Percentiles rank a stretch among this genome's conserved stretches.
Evolutionary conservation across 1,139 yeast genomes (phyloP).

Genomic region (Yamadazyma trypodendri): DNA sequence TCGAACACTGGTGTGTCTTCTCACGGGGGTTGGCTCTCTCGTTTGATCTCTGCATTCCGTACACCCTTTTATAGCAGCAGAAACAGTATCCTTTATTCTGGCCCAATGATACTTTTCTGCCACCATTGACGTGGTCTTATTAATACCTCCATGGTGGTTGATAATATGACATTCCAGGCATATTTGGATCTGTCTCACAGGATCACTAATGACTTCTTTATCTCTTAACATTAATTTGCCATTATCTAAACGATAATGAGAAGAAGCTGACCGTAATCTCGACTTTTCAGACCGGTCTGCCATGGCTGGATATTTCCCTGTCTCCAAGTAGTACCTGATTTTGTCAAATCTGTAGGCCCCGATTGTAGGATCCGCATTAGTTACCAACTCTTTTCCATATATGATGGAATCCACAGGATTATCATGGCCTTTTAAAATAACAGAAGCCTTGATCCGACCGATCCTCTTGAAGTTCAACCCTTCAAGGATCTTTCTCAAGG

Average conservation of each 20-base stretch:
- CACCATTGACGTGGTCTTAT: slow-evolving; percentile 75
- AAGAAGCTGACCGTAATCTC: slow-evolving; percentile 75
- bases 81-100: slow-evolving; percentile 83
- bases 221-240: slow-evolving; percentile 79
- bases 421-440: slow-evolving; percentile 79
- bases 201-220: slow-evolving; percentile 77
- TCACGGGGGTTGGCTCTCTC: slow-evolving; percentile 31
- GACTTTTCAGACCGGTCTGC: slow-evolving; percentile 84
- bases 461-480: slow-evolving; percentile 72
- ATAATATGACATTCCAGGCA: slow-evolving; percentile 69
- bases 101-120: slow-evolving; percentile 89
- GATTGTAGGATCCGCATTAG: slow-evolving; percentile 46
- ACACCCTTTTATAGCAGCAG: slow-evolving; percentile 75
- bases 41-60: slow-evolving; percentile 60
- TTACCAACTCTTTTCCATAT: slow-evolving; percentile 59
- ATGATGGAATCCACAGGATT: slow-evolving; percentile 79
- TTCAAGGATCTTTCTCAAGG: slow-evolving; percentile 80
- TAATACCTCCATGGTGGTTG: slow-evolving; percentile 89
- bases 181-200: slow-evolving; percentile 69
- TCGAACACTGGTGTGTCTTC: slow-evolving; percentile 24
- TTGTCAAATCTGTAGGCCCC: slow-evolving; percentile 73
- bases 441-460: slow-evolving; percentile 82
- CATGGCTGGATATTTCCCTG: slow-evolving; percentile 84
- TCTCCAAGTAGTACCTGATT: slow-evolving; percentile 72
- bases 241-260: slow-evolving; percentile 67